Percentiles rank a stretch among this genome's conserved stretches.
Conservation (phyloP, 371 early-diverging fungal genomes). For the Mortierella sp. region DNA sequence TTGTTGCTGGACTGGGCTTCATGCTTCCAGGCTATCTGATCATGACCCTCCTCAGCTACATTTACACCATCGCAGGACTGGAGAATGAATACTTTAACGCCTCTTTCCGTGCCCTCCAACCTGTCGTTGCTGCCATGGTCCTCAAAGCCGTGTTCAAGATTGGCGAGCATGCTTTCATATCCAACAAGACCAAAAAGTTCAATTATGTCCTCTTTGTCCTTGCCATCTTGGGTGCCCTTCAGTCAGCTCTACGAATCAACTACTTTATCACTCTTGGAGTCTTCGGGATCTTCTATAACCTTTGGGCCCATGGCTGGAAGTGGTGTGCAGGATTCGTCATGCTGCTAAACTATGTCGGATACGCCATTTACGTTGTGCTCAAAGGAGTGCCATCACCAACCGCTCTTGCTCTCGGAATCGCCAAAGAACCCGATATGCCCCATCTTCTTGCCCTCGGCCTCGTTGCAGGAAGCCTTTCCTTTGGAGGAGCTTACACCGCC, state of each 20-base stretch:
- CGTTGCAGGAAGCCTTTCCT: slow-evolving; percentile 54
- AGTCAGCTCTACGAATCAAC: slow-evolving; percentile 56
- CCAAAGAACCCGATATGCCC: slow-evolving; percentile 42
- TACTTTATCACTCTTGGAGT: slow-evolving; percentile 56
- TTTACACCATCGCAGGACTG: slow-evolving; percentile 53
- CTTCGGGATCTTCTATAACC: slow-evolving; percentile 49
- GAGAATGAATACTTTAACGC: slow-evolving; percentile 57
- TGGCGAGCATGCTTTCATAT: slow-evolving; percentile 53
- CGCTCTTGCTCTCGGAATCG: slow-evolving; percentile 54
- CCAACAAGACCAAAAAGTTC: slow-evolving; percentile 51
- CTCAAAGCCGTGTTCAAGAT: slow-evolving; percentile 56
- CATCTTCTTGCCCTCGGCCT: slow-evolving; percentile 56
- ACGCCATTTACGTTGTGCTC: slow-evolving; percentile 39
- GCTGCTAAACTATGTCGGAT: slow-evolving; percentile 37
- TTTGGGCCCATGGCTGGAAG: slow-evolving; percentile 21
- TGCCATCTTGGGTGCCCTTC: slow-evolving; percentile 53
- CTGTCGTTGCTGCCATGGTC: slow-evolving; percentile 60
- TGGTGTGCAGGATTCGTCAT: slow-evolving; percentile 32
- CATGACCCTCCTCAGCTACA: slow-evolving; percentile 51
- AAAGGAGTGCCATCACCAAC: slow-evolving; percentile 54
- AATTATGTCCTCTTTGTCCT: slow-evolving; percentile 49
- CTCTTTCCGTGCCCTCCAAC: slow-evolving; percentile 57
- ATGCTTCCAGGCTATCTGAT: slow-evolving; percentile 56
- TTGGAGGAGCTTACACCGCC: slow-evolving; percentile 61
- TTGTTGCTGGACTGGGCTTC: slow-evolving; percentile 58